Evolutionary conservation across 306 rosid genomes (phyloP).

Genomic region (Trifolium fragiferum): DNA sequence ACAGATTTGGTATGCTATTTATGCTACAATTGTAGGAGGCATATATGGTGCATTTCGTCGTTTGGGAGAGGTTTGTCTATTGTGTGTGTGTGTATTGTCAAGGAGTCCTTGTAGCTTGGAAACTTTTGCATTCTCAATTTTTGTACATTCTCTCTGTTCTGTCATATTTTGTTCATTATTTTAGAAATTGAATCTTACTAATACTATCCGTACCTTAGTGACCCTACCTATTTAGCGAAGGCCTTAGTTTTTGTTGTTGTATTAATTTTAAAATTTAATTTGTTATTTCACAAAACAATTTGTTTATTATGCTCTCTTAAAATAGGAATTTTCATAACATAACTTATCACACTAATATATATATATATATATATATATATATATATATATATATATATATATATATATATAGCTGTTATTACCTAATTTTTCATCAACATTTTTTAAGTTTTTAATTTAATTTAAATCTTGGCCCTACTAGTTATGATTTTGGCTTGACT

Average conservation of each 20-base stretch:
- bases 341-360: neutral
- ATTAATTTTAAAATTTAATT: conserved; percentile 8
- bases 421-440: conserved; percentile 26
- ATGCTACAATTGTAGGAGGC: conserved; percentile 89
- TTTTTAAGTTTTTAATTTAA: conserved; percentile 4
- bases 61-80: conserved; percentile 91
- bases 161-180: conserved; percentile 14
- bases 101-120: conserved; percentile 23
- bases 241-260: conserved; percentile 2
- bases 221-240: neutral
- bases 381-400: no score
- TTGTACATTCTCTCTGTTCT: neutral
- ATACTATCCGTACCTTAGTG: neutral
- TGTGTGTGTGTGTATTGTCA: conserved; percentile 6
- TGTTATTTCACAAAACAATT: conserved; percentile 12
- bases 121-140: conserved; percentile 14
- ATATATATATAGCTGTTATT: neutral
- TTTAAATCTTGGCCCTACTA: neutral
- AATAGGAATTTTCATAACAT: conserved; percentile 8
- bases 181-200: conserved; percentile 1
- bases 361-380: no score
- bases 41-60: conserved; percentile 95
- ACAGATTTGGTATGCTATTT: conserved; percentile 99
- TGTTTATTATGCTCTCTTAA: conserved; percentile 12
- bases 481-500: conserved; percentile 18